Evolutionary conservation across 805 yeast species (phyloP).

Genomic region (Kuraishia capsulata): DNA sequence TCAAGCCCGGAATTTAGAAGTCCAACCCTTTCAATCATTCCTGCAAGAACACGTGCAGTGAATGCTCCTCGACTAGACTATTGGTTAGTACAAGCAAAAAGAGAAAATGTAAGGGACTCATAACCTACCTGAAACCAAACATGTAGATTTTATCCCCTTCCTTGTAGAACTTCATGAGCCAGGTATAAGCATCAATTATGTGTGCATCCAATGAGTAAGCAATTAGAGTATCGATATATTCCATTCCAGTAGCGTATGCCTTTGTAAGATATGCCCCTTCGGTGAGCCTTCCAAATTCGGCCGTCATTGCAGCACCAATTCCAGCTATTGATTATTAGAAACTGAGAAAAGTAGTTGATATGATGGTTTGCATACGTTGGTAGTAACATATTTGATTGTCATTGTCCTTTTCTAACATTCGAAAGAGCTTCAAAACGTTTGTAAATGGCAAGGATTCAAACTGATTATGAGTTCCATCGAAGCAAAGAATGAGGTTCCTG

Average conservation of each 20-base stretch:
- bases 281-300: constrained; percentile 22
- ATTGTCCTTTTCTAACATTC: constrained; percentile 37
- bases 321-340: no score
- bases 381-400: constrained; percentile 46
- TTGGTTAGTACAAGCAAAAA: no score
- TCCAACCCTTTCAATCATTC: constrained; percentile 61
- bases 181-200: constrained; percentile 47
- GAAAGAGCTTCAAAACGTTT: constrained; percentile 43
- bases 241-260: constrained; percentile 5
- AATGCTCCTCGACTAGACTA: constrained; percentile 48
- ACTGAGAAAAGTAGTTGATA: background rate
- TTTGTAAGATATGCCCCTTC: constrained; percentile 11
- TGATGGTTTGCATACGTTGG: constrained; percentile 42
- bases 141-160: constrained; percentile 43
- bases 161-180: constrained; percentile 37
- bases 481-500: constrained; percentile 44
- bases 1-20: constrained; percentile 45
- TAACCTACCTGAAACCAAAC: constrained; percentile 43
- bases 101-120: background rate
- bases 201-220: constrained; percentile 50
- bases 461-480: constrained; percentile 55
- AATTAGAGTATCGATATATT: constrained; percentile 31
- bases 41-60: constrained; percentile 53
- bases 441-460: constrained; percentile 49
- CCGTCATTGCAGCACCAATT: constrained; percentile 42